Evolutionary conservation across 1,284 basidiomycete species (phyloP), one percentile per base, ranked within the genome.

Genomic region (Leccinum subfulvum): DNA sequence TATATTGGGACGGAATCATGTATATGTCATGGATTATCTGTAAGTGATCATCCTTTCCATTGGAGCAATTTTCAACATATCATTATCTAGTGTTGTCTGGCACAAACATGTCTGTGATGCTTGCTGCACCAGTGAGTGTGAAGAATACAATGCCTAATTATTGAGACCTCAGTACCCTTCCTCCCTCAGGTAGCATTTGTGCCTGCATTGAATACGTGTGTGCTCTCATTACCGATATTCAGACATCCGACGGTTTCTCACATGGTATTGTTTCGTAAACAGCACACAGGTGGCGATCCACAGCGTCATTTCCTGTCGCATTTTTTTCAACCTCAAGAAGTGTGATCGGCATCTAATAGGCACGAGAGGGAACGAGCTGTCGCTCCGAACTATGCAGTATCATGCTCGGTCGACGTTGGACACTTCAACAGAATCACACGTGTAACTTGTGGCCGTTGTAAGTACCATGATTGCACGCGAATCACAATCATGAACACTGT

Each of bases 131-230:
- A 41, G 39, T 41, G 16, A 41, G 39, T 41, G 39, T n/a, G 39
- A 41, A n/a, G 39, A 0, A 41, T 0, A n/a, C 39, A 3, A 10
- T 41, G 39, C 39, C 9, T 41, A 10, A 41, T 39, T 39, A 39
- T 3, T 2, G 37, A 16, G 14, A 39, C 39, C 11, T 11, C 6
- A 23, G 14, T 10, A 14, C 26, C 1, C 52, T n/a, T 21, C 23
- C 39, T 8, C 56, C n/a, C 1, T n/a, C 39, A 74, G 73, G 5
- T 72, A 3, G n/a, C 59, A 21, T 72, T 64, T 13, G 58, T 64
- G 16, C 47, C 71, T 3, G 62, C 66, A 18, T 56, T 72, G 33
- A 63, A 74, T 58, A 72, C 39, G 39, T 41, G 2, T 5, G 39
- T 39, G 14, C 37, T 39, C 14, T 13, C 37, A 39, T 39, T 39